These are phyloP conservation scores for Blastocrithidia nonstop DNA, from an alignment of 208 protist genomes.

Conservation along the genomic window DNA sequence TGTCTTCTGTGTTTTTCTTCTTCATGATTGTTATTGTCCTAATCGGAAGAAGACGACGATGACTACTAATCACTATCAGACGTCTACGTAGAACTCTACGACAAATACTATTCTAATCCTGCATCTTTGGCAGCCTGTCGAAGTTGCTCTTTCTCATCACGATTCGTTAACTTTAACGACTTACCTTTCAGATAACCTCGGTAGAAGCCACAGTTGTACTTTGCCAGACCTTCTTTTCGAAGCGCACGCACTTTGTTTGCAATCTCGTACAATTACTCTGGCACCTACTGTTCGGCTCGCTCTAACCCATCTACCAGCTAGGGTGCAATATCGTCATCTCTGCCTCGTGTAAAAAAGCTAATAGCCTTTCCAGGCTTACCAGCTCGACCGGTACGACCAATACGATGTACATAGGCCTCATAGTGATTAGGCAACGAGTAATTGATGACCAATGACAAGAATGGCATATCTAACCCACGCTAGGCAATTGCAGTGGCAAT, in stretches of 20 bases:
- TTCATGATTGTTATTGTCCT: conserved; percentile 12
- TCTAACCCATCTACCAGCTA: conserved; percentile 70
- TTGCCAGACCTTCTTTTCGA: conserved; percentile 44
- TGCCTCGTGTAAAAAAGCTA: conserved; percentile 71
- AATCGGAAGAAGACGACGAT: too few species aligned
- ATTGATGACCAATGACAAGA: conserved; percentile 98
- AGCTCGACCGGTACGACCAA: conserved; percentile 85
- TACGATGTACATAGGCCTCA: conserved; percentile 96
- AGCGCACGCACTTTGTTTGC: conserved; percentile 49
- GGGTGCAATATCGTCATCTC: conserved; percentile 67
- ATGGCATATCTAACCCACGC: conserved; percentile 94
- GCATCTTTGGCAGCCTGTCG: conserved; percentile 46
- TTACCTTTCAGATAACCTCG: conserved; percentile 57
- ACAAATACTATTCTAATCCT: conserved; percentile 61
- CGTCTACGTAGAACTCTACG: conserved; percentile 22
- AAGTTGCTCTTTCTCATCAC: conserved; percentile 43
- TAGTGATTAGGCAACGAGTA: conserved; percentile 98
- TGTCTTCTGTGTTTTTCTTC: conserved; percentile 5
- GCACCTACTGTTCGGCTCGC: conserved; percentile 47
- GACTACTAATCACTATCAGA: too few species aligned
- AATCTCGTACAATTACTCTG: conserved; percentile 67
- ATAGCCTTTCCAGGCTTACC: conserved; percentile 62
- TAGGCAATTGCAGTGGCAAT: conserved; percentile 79
- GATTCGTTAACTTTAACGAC: conserved; percentile 29
- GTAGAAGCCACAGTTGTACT: conserved; percentile 52